phyloP scores from a whole-genome alignment of 257 asterid species.

The Datura wrightii region DNA sequence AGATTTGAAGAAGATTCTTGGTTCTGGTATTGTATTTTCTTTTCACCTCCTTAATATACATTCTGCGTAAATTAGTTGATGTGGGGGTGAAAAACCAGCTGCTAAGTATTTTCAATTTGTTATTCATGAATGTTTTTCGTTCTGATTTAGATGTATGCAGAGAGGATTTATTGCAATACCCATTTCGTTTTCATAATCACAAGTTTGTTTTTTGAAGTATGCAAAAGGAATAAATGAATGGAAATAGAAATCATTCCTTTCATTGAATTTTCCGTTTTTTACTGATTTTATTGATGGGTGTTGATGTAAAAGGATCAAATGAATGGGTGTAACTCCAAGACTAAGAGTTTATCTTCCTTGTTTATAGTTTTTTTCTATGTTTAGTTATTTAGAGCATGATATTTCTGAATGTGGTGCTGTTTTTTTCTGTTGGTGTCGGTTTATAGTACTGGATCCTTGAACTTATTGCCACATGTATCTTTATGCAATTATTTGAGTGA shows the following conservation, averaged over 20 bases:
- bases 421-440: not conserved
- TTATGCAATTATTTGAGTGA: not conserved
- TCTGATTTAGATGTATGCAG: no score
- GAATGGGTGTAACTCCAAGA: not conserved
- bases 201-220: not conserved
- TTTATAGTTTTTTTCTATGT: not conserved
- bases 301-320: not conserved
- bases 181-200: not conserved
- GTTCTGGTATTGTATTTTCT: constrained; percentile 11
- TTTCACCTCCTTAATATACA: not conserved
- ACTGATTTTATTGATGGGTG: not conserved
- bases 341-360: not conserved
- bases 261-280: not conserved
- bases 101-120: no score
- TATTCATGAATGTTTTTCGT: no score
- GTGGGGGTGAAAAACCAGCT: not conserved
- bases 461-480: not conserved
- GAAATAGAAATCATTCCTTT: not conserved
- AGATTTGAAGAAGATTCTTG: constrained; percentile 34
- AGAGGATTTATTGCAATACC: not conserved
- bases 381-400: not conserved
- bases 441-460: not conserved
- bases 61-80: not conserved
- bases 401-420: not conserved
- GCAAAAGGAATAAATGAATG: not conserved